phyloP scores from a whole-genome alignment of 306 rosid genomes.

The Luffa aegyptiaca region DNA sequence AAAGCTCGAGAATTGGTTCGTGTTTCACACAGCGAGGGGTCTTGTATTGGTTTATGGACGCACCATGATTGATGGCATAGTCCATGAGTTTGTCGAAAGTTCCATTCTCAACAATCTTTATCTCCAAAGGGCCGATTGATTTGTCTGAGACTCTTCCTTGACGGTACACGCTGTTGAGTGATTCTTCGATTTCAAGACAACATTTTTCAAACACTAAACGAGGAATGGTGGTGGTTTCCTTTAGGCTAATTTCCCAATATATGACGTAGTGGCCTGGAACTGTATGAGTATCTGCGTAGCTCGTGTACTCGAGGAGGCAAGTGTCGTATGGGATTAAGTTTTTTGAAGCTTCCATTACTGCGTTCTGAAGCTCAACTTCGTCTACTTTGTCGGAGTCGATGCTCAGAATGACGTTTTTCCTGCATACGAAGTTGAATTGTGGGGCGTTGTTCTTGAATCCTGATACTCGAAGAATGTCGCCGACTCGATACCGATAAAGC shows the following conservation, averaged over 20 bases:
- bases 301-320: slow-evolving; percentile 40
- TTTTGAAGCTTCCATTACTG: slow-evolving; percentile 30
- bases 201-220: slow-evolving; percentile 32
- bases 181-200: slow-evolving; percentile 35
- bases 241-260: slow-evolving; percentile 46
- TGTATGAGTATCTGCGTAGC: slow-evolving; percentile 33
- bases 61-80: slow-evolving; percentile 37
- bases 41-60: slow-evolving; percentile 61
- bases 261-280: slow-evolving; percentile 49
- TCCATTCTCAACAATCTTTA: slow-evolving; percentile 41
- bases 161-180: slow-evolving; percentile 48
- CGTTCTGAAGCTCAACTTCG: slow-evolving; percentile 52
- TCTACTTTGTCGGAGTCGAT: slow-evolving; percentile 53
- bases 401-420: slow-evolving; percentile 47
- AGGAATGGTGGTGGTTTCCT: slow-evolving; percentile 20
- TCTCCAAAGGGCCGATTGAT: slow-evolving; percentile 49
- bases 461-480: slow-evolving; percentile 46
- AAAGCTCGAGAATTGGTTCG: slow-evolving; percentile 30
- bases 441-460: slow-evolving; percentile 67
- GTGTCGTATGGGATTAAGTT: slow-evolving; percentile 25
- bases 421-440: slow-evolving; percentile 44
- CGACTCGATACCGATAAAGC: slow-evolving; percentile 45
- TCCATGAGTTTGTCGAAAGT: slow-evolving; percentile 55
- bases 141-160: slow-evolving; percentile 46
- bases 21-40: slow-evolving; percentile 43